Evolutionary conservation across 768 basidiomycete species (phyloP), one percentile per base, ranked within the genome.

Genomic region (Crucibulum laeve): DNA sequence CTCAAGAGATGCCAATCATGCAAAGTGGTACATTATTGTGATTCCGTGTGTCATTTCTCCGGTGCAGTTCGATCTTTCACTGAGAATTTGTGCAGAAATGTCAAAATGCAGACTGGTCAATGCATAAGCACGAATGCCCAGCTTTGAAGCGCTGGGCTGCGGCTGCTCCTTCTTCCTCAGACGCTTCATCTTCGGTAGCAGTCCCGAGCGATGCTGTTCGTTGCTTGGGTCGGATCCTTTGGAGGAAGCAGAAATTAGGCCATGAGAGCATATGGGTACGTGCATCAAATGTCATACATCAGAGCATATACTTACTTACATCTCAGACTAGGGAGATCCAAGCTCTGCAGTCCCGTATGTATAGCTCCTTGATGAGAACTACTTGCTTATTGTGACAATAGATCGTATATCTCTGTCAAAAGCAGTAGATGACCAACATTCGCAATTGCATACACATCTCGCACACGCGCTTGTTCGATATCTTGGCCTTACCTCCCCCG

Each of bases 171-270:
- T 76, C 75, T 7, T 48, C 71, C 3, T 14, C 33, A 14, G 40
- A 32, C n/a, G 36, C 23, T 14, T 35, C 41, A 28, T 40, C 32
- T 10, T 38, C 34, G 4, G 38, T 45, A 5, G 47, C 72, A 3
- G 54, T 84, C 14, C 90, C 92, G 0, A 81, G 74, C 24, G 92
- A 95, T 45, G 87, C 86, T 1, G 72, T 95, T 7, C 67, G 94
- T 40, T 86, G 83, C 49, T 64, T 97, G 11, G 91, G 79, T 0
- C 76, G 91, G 32, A 70, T 94, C 14, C 53, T 91, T 22, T 89
- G 85, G 84, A 66, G 54, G 21, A 75, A 70, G 42, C 73, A 76
- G 57, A 79, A 76, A 47, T 64, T 74, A 26, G 81, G 84, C 2
- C 56, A 60, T 8, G 62, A 65, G 13, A 79, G 75, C 52, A 51